Evolutionary conservation across 140 eudicot species (phyloP).

Genomic region (Flaveria floridana): DNA sequence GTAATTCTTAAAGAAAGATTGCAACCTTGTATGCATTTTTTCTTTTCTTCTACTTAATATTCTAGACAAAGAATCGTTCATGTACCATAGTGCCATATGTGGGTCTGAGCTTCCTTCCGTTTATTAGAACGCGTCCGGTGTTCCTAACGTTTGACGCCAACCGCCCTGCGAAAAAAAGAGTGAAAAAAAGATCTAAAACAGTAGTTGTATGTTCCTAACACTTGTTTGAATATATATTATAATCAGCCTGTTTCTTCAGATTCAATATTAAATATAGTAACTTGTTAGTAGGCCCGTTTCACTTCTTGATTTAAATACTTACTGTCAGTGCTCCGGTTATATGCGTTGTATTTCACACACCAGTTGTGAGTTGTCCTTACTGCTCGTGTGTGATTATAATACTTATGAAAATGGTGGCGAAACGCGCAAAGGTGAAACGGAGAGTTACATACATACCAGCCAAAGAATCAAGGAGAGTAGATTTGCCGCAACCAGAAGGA

Average conservation of each 20-base stretch:
- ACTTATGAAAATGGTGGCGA: background rate
- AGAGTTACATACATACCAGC: slow-evolving; percentile 58
- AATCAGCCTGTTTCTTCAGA: too few species aligned
- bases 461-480: slow-evolving; percentile 78
- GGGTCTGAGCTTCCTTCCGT: slow-evolving; percentile 53
- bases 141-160: slow-evolving; percentile 39
- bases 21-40: background rate
- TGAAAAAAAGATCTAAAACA: background rate
- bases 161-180: slow-evolving; percentile 32
- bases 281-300: too few species aligned
- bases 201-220: too few species aligned
- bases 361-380: too few species aligned
- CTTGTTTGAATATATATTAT: too few species aligned
- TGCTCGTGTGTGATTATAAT: too few species aligned
- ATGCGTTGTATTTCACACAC: background rate
- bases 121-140: slow-evolving; percentile 53
- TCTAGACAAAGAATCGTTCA: background rate
- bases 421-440: background rate
- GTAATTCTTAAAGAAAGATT: background rate
- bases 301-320: too few species aligned
- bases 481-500: slow-evolving; percentile 87
- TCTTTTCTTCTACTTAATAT: slow-evolving; percentile 20
- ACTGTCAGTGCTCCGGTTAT: background rate
- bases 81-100: slow-evolving; percentile 64
- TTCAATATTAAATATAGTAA: too few species aligned